These are phyloP conservation scores for Babjeviella inositovora DNA, from an alignment of 805 yeast genomes.

Conservation along the genomic window DNA sequence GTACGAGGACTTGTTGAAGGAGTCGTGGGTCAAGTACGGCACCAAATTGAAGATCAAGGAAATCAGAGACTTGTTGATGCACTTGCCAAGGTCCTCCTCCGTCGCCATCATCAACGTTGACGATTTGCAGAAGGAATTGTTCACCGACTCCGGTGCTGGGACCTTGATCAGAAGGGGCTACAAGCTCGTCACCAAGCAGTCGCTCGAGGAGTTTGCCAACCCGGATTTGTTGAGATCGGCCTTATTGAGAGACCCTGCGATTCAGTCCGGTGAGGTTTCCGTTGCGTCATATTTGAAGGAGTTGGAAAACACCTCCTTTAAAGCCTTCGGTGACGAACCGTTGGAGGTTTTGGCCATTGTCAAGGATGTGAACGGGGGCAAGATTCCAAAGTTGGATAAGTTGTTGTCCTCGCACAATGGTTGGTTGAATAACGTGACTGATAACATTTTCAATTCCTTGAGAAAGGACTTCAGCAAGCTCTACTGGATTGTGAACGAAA, in stretches of 20 bases:
- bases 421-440: slow-evolving; percentile 96
- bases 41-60: slow-evolving; percentile 94
- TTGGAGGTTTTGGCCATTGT: slow-evolving; percentile 88
- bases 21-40: slow-evolving; percentile 97
- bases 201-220: slow-evolving; percentile 51
- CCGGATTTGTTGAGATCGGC: slow-evolving; percentile 70
- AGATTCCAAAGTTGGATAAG: slow-evolving; percentile 62
- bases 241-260: slow-evolving; percentile 60
- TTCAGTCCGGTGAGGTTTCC: slow-evolving; percentile 50
- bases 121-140: slow-evolving; percentile 91
- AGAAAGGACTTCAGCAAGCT: slow-evolving; percentile 56
- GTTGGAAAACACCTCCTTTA: slow-evolving; percentile 46
- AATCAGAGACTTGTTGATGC: slow-evolving; percentile 85
- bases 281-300: slow-evolving; percentile 72
- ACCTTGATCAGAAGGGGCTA: slow-evolving; percentile 96
- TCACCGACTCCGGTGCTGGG: slow-evolving; percentile 99
- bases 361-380: slow-evolving; percentile 22
- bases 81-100: slow-evolving; percentile 90
- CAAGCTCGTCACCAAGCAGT: slow-evolving; percentile 59
- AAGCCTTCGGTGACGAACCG: slow-evolving; percentile 90
- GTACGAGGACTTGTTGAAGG: slow-evolving; percentile 77
- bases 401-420: slow-evolving; percentile 80
- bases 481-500: slow-evolving; percentile 85
- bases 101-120: slow-evolving; percentile 94
- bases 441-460: slow-evolving; percentile 77